phyloP scores from a whole-genome alignment of 768 basidiomycete species.

The Tylopilus cervinicoccineus region DNA sequence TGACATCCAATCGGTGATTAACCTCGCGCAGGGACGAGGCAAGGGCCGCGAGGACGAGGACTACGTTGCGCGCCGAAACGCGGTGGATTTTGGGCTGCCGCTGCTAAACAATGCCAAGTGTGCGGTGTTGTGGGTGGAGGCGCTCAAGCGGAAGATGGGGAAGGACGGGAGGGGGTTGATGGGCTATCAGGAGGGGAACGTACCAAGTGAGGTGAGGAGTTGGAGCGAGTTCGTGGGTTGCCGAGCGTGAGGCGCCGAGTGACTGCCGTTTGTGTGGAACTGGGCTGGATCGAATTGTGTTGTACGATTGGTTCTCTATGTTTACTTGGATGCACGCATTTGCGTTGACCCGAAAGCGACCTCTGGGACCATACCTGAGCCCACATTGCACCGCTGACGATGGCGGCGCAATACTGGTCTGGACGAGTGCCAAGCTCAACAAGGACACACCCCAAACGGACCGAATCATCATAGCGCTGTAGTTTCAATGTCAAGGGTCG shows the following conservation, averaged over 20 bases:
- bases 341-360: no score
- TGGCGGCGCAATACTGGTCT: no score
- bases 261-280: no score
- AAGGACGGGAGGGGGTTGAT: slow-evolving; percentile 57
- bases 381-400: no score
- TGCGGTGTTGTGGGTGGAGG: slow-evolving; percentile 89
- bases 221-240: slow-evolving; percentile 88
- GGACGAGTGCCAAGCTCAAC: no score
- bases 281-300: no score
- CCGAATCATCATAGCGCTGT: no score
- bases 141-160: slow-evolving; percentile 79
- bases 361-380: no score
- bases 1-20: slow-evolving; percentile 93
- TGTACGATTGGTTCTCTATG: no score
- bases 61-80: slow-evolving; percentile 94
- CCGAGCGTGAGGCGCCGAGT: slow-evolving; percentile 48
- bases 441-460: no score
- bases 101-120: slow-evolving; percentile 87
- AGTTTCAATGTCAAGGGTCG: no score
- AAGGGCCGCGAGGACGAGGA: slow-evolving; percentile 82
- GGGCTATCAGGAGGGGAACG: slow-evolving; percentile 79
- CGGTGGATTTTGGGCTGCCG: slow-evolving; percentile 93
- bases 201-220: slow-evolving; percentile 87
- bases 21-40: slow-evolving; percentile 80
- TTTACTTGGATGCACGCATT: no score